phyloP scores from a whole-genome alignment of 768 basidiomycete genomes.

The Tulasnella sp. region DNA sequence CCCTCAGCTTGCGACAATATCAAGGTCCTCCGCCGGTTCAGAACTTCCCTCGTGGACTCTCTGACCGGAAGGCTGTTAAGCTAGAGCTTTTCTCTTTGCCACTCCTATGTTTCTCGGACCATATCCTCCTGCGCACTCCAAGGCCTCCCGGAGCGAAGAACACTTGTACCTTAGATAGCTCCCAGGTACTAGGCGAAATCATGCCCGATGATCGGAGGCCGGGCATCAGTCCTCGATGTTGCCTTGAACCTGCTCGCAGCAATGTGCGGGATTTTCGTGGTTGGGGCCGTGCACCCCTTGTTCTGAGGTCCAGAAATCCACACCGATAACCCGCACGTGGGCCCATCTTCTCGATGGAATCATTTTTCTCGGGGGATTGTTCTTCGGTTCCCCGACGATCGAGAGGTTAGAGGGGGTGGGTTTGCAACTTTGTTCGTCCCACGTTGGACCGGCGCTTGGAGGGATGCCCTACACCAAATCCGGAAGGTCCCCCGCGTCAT shows the following conservation, averaged over 20 bases:
- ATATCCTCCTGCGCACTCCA: not conserved
- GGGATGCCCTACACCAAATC: not conserved
- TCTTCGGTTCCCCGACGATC: not conserved
- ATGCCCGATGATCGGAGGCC: not conserved
- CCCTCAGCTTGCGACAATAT: not conserved
- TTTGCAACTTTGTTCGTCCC: not conserved
- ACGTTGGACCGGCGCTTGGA: not conserved
- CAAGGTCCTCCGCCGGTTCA: not conserved
- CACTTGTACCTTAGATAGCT: not conserved
- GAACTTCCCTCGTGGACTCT: not conserved
- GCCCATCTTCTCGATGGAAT: not conserved
- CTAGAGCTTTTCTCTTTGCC: not conserved
- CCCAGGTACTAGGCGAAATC: not conserved
- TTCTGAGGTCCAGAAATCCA: not conserved
- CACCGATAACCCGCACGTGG: not conserved
- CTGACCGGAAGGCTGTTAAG: not conserved
- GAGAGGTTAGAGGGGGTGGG: not conserved
- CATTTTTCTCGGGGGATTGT: not conserved
- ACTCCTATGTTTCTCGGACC: not conserved
- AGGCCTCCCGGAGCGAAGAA: no score
- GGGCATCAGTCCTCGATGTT: not conserved
- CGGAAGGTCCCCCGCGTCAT: not conserved
- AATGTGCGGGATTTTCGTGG: not conserved
- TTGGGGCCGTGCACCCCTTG: not conserved
- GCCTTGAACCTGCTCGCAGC: not conserved